A percentile compares a stretch with the other conserved stretches of the same genome.
Conservation (phyloP, 345 rosid genomes). For the Arabis alpina region DNA sequence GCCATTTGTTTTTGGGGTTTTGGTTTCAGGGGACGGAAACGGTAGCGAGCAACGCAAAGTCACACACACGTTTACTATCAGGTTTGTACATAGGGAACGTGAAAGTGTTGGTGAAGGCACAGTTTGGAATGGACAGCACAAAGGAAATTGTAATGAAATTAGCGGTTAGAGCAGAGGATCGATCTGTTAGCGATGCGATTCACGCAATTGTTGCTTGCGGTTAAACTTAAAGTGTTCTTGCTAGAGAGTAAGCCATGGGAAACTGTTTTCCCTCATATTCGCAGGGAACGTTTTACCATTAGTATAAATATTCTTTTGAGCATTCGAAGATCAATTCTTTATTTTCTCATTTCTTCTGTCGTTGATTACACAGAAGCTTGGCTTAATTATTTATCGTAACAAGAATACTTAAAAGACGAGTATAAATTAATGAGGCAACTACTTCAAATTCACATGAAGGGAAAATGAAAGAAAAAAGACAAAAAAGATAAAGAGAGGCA, state of each 20-base stretch:
- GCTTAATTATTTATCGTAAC: too few relatives aligned
- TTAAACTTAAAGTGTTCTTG: slow-evolving; percentile 32
- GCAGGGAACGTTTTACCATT: not conserved
- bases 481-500: slow-evolving; percentile 12
- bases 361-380: not conserved
- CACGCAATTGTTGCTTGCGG: slow-evolving; percentile 81
- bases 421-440: not conserved
- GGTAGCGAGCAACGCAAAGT: slow-evolving; percentile 77
- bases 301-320: slow-evolving; percentile 26
- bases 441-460: not conserved
- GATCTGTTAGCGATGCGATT: slow-evolving; percentile 64
- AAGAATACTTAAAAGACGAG: too few relatives aligned
- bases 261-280: not conserved
- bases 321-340: not conserved
- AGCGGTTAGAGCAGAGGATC: slow-evolving; percentile 74
- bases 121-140: slow-evolving; percentile 74
- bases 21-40: slow-evolving; percentile 71
- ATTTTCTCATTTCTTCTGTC: not conserved
- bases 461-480: not conserved
- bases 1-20: not conserved
- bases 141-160: slow-evolving; percentile 88
- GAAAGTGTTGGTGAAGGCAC: slow-evolving; percentile 71
- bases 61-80: slow-evolving; percentile 77
- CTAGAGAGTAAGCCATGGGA: slow-evolving; percentile 1
- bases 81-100: slow-evolving; percentile 82